Evolutionary conservation across 768 basidiomycete species (phyloP), one percentile per base, ranked within the genome.

Genomic region (Dioszegia crocea): DNA sequence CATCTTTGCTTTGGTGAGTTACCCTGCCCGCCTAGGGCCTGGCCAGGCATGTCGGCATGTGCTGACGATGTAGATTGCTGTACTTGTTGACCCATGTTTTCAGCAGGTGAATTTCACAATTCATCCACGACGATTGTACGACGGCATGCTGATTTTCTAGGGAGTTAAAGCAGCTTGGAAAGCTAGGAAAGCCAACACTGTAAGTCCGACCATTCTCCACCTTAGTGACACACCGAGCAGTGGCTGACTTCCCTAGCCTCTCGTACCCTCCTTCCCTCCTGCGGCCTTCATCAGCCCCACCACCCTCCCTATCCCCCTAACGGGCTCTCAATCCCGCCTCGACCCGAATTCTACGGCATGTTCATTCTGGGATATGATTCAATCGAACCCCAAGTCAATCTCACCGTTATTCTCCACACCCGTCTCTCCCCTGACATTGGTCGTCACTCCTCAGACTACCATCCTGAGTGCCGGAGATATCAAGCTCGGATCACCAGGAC

Each of bases 321-420:
- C 51, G 3, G 24, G 36, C 36, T 1, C 33, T 51, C 33, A 16
- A 23, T 19, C 17, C n/a, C 30, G 6, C 24, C 27, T 31, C 19
- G 31, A 49, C 16, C 12, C 29, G 14, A 27, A 11, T 6, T 21
- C 19, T 8, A 21, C 31, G 10, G 51, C 36, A 27, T 53, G 51
- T 17, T 53, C 51, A 40, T 53, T 53, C 39, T 40, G 51, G 24
- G 51, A 53, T 6, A 53, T 53, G 51, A 23, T 51, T n/a, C 36
- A 36, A 3, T 24, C 49, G 17, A 23, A 48, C 9, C 21, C 30
- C 14, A 23, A 5, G 9, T 12, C 33, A 3, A 31, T 23, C 4
- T 8, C 14, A 5, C 4, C 38, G 9, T 9, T 43, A 16, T 19
- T 43, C 40, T 43, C 33, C 38, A 16, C 12, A 33, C 51, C 51